Conservation (phyloP, 768 basidiomycete species). For the Russula earlei region DNA sequence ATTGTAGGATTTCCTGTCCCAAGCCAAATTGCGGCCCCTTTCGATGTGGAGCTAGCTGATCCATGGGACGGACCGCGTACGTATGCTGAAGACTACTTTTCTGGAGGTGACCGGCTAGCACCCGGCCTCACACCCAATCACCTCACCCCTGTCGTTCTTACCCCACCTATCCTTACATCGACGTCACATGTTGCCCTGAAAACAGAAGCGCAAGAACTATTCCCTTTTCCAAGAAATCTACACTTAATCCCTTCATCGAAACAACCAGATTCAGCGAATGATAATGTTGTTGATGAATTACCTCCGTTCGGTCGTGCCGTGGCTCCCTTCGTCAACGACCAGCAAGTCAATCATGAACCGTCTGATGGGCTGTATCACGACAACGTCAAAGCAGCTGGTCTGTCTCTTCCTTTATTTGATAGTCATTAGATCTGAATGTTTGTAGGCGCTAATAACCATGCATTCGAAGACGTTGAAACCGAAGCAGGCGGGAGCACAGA, state of each 20-base stretch:
- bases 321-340: not conserved
- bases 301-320: not conserved
- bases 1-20: not conserved
- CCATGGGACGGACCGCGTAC: constrained; percentile 33
- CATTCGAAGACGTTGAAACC: not conserved
- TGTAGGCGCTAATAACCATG: not conserved
- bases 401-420: not conserved
- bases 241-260: not conserved
- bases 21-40: not conserved
- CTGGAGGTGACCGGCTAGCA: constrained; percentile 32
- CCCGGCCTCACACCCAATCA: constrained; percentile 17
- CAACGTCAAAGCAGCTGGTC: not conserved
- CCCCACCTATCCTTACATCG: not conserved
- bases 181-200: not conserved
- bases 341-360: not conserved
- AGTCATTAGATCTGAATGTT: not conserved
- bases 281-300: not conserved
- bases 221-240: constrained; percentile 1
- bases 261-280: not conserved
- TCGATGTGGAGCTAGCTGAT: constrained; percentile 29
- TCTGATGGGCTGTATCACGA: not conserved
- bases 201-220: not conserved
- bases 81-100: constrained; percentile 37
- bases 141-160: constrained; percentile 11
- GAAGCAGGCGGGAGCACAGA: not conserved